phyloP scores from a whole-genome alignment of 2,329 filamentous ascomycete genomes.

The Phyllachora maydis region DNA sequence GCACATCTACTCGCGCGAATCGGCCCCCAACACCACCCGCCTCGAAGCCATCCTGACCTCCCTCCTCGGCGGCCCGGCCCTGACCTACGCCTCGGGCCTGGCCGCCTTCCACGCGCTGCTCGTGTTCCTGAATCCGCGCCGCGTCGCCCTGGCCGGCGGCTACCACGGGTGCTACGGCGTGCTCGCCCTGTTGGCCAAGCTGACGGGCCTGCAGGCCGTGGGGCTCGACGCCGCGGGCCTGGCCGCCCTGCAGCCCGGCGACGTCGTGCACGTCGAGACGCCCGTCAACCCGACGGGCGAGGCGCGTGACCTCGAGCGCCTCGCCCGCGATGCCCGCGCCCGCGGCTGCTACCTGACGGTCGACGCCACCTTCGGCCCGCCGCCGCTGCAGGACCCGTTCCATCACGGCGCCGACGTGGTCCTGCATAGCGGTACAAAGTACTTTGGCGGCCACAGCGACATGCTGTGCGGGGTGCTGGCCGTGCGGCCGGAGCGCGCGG shows the following conservation, averaged over 20 bases:
- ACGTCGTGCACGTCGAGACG: slow-evolving; percentile 82
- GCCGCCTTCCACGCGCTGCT: slow-evolving; percentile 77
- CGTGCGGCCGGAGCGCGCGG: slow-evolving; percentile 26
- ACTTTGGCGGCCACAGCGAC: slow-evolving; percentile 88
- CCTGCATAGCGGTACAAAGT: slow-evolving; percentile 91
- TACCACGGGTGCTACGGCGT: slow-evolving; percentile 94
- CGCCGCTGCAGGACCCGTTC: slow-evolving; percentile 76
- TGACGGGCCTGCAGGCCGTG: slow-evolving; percentile 55
- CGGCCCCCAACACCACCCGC: slow-evolving; percentile 61
- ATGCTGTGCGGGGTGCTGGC: slow-evolving; percentile 74
- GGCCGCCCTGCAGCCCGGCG: slow-evolving; percentile 51
- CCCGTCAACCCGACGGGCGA: slow-evolving; percentile 81
- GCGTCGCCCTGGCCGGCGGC: slow-evolving; percentile 61
- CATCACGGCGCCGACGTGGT: slow-evolving; percentile 61
- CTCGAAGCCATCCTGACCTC: slow-evolving; percentile 65
- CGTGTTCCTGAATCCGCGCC: slow-evolving; percentile 63
- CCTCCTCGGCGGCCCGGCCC: slow-evolving; percentile 44
- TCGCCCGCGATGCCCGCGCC: slow-evolving; percentile 50
- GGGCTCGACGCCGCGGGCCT: slow-evolving; percentile 31
- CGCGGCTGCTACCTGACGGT: slow-evolving; percentile 61
- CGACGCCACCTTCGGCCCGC: slow-evolving; percentile 84
- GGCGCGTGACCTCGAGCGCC: slow-evolving; percentile 51
- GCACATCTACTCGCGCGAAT: slow-evolving; percentile 69
- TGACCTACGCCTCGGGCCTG: slow-evolving; percentile 73
- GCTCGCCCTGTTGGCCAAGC: slow-evolving; percentile 48